A percentile compares a stretch with the other conserved stretches of the same genome.
These are phyloP conservation scores for Salix viminalis DNA, from an alignment of 345 rosid species.

Conservation along the genomic window DNA sequence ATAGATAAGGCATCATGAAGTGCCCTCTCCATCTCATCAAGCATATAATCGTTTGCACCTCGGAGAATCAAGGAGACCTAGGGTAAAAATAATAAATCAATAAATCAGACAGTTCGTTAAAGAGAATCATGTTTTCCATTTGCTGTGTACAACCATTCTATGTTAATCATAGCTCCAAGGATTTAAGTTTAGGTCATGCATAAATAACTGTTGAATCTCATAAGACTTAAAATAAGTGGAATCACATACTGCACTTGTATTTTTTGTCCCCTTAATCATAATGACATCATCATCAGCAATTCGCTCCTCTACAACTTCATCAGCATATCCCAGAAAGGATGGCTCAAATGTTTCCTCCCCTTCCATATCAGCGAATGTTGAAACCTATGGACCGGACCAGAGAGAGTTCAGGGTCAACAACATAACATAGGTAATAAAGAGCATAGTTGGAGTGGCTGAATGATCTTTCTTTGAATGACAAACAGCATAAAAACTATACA, in stretches of 20 bases:
- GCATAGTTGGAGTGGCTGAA: neutral
- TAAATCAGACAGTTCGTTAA: neutral
- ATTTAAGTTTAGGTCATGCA: neutral
- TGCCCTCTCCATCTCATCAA: slow-evolving; percentile 98
- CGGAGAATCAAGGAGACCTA: slow-evolving; percentile 92
- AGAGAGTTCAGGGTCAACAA: neutral
- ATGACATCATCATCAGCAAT: slow-evolving; percentile 92
- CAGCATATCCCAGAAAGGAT: slow-evolving; percentile 72
- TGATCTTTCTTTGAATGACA: neutral
- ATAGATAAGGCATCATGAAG: slow-evolving; percentile 78
- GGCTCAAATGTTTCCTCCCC: slow-evolving; percentile 97
- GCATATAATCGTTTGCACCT: slow-evolving; percentile 98
- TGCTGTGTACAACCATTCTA: neutral
- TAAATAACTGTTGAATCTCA: neutral
- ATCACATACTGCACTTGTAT: slow-evolving; percentile 65
- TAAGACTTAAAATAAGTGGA: neutral
- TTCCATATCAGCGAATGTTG: slow-evolving; percentile 99
- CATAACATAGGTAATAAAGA: neutral
- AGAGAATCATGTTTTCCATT: neutral
- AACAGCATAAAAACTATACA: neutral
- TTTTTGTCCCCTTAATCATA: slow-evolving; percentile 87
- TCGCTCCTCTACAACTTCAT: slow-evolving; percentile 91
- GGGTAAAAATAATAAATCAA: slow-evolving; percentile 7
- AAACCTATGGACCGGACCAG: slow-evolving; percentile 44
- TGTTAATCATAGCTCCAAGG: neutral